Conservation (phyloP, 441 rosid species). For the Gossypium gossypioides region DNA sequence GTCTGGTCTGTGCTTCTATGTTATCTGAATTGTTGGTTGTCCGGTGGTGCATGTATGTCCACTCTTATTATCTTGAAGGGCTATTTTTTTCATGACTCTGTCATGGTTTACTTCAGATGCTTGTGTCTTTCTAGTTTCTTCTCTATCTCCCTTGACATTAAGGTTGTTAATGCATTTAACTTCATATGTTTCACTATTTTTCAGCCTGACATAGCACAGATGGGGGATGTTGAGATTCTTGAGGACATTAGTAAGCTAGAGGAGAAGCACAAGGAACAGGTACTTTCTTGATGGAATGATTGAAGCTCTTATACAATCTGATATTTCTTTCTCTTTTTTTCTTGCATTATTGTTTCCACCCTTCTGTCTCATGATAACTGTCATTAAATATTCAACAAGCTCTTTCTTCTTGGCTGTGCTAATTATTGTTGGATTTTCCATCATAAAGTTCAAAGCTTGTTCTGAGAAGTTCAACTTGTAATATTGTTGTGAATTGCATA, state of each 20-base stretch:
- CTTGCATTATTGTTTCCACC: constrained; percentile 6
- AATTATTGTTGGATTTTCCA: constrained; percentile 9
- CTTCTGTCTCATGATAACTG: background rate
- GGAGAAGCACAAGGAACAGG: constrained; percentile 57
- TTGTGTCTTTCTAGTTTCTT: background rate
- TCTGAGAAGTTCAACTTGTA: constrained; percentile 1
- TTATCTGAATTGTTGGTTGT: background rate
- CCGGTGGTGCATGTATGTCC: constrained; percentile 2
- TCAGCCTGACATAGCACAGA: constrained; percentile 45
- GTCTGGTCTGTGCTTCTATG: background rate
- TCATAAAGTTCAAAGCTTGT: background rate
- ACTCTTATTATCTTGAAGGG: constrained; percentile 1
- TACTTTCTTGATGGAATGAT: constrained; percentile 23
- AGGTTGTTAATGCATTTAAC: background rate
- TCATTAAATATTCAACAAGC: constrained; percentile 3
- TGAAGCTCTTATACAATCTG: constrained; percentile 3
- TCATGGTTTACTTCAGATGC: background rate
- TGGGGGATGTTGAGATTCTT: constrained; percentile 51
- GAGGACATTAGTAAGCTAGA: constrained; percentile 50
- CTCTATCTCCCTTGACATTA: constrained; percentile 1
- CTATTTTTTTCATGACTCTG: background rate
- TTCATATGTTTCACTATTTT: constrained; percentile 21
- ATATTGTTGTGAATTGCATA: constrained; percentile 21
- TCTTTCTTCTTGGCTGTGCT: background rate
- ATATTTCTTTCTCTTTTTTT: constrained; percentile 2